Evolutionary conservation across 1,284 basidiomycete genomes (phyloP).

Genomic region (Golubevia sp.): DNA sequence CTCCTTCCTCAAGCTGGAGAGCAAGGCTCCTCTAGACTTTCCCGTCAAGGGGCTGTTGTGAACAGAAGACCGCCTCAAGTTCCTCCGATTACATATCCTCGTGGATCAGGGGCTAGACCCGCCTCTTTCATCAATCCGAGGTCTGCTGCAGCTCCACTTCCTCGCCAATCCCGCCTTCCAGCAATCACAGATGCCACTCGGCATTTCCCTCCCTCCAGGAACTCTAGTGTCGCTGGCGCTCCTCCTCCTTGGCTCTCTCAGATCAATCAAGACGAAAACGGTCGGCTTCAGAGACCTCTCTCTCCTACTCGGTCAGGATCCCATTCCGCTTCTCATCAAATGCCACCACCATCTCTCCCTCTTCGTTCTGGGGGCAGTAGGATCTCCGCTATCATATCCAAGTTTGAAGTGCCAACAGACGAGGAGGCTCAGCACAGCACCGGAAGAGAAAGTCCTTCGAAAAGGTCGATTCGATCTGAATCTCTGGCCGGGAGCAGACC

Average conservation of each 20-base stretch:
- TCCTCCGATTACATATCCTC: not conserved
- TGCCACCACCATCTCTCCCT: not conserved
- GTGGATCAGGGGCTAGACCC: conserved; percentile 10
- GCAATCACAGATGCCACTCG: conserved; percentile 44
- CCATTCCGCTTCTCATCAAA: not conserved
- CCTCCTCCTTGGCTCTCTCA: conserved; percentile 28
- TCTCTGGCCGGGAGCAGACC: not conserved
- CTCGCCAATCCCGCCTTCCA: conserved; percentile 28
- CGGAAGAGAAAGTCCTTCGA: not conserved
- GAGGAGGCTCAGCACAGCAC: not conserved
- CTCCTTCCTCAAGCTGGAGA: not conserved
- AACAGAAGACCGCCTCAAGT: not conserved
- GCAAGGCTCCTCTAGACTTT: not conserved
- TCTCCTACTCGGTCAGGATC: conserved; percentile 11
- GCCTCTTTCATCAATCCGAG: conserved; percentile 31
- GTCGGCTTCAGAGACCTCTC: conserved; percentile 19
- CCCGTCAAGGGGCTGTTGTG: not conserved
- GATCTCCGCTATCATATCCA: conserved; percentile 28
- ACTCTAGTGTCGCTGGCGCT: conserved; percentile 9
- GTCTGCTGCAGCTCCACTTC: conserved; percentile 35
- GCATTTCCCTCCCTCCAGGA: conserved; percentile 38
- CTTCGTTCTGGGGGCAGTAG: conserved; percentile 13
- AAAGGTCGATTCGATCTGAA: not conserved
- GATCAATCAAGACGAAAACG: conserved; percentile 23
- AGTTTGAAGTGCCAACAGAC: conserved; percentile 14